Evolutionary conservation across 75 land plant species (phyloP).

Genomic region (Pseudotsuga menziesii): DNA sequence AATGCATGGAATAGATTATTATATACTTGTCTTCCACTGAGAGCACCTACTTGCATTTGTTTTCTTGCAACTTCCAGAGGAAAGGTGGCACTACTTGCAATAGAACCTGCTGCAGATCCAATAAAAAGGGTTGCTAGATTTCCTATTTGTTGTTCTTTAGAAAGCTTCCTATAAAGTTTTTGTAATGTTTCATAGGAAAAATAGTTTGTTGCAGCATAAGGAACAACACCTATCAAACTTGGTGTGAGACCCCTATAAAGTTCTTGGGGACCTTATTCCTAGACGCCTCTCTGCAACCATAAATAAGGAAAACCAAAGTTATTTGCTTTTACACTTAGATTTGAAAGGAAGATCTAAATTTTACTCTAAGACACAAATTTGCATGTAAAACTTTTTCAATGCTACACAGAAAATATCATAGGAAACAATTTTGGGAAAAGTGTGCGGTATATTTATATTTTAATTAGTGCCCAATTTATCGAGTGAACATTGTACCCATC

Average conservation of each 20-base stretch:
- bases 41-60: slow-evolving; percentile 91
- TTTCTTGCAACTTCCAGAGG: slow-evolving; percentile 94
- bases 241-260: slow-evolving; percentile 91
- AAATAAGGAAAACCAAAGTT: slow-evolving; percentile 2
- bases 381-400: too few relatives aligned
- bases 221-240: slow-evolving; percentile 89
- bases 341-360: too few relatives aligned
- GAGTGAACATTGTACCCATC: too few relatives aligned
- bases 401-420: too few relatives aligned
- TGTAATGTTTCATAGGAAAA: slow-evolving; percentile 76
- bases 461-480: too few relatives aligned
- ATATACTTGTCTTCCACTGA: slow-evolving; percentile 79
- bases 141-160: slow-evolving; percentile 73
- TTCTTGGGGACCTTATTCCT: slow-evolving; percentile 77
- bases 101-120: slow-evolving; percentile 83
- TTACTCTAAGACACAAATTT: too few relatives aligned
- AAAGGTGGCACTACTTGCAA: slow-evolving; percentile 76
- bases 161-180: slow-evolving; percentile 57
- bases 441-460: too few relatives aligned
- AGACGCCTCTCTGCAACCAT: slow-evolving; percentile 72
- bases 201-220: slow-evolving; percentile 94
- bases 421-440: too few relatives aligned
- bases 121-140: slow-evolving; percentile 80
- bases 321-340: too few relatives aligned
- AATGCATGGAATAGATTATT: slow-evolving; percentile 83